Evolutionary conservation across 2,329 filamentous ascomycete genomes (phyloP).

Genomic region (Talaromyces funiculosus): DNA sequence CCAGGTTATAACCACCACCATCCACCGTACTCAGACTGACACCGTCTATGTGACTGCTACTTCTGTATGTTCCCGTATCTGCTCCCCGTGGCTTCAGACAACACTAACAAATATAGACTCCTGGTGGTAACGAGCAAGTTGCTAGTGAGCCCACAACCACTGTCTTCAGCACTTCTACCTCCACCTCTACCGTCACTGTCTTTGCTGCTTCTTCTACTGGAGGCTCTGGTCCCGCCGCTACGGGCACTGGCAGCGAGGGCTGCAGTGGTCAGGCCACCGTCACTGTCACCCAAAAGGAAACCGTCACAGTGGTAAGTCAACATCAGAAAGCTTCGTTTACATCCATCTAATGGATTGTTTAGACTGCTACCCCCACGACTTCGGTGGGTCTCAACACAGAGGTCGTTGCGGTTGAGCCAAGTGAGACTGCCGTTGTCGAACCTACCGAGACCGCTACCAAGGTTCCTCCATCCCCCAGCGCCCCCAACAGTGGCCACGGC

Average conservation of each 20-base stretch:
- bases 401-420: neutral
- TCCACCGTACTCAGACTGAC: conserved; percentile 29
- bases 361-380: conserved; percentile 5
- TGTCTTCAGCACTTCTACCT: conserved; percentile 23
- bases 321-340: too few relatives aligned
- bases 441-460: conserved; percentile 4
- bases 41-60: conserved; percentile 14
- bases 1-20: conserved; percentile 34
- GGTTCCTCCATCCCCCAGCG: conserved; percentile 12
- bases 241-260: conserved; percentile 2
- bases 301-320: conserved; percentile 31
- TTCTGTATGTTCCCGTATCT: conserved; percentile 10
- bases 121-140: conserved; percentile 8
- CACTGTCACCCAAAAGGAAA: conserved; percentile 32
- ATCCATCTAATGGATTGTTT: neutral
- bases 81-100: neutral
- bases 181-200: conserved; percentile 12
- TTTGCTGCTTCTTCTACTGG: conserved; percentile 2
- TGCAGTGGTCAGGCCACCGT: conserved; percentile 12
- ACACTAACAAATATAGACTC: conserved; percentile 4
- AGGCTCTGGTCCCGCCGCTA: neutral
- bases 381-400: conserved; percentile 2
- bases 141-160: conserved; percentile 23
- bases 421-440: neutral
- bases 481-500: conserved; percentile 7